Percentiles rank a stretch among this genome's conserved stretches.
phyloP scores from a whole-genome alignment of 805 yeast genomes.

The Nakazawaea ernobii region DNA sequence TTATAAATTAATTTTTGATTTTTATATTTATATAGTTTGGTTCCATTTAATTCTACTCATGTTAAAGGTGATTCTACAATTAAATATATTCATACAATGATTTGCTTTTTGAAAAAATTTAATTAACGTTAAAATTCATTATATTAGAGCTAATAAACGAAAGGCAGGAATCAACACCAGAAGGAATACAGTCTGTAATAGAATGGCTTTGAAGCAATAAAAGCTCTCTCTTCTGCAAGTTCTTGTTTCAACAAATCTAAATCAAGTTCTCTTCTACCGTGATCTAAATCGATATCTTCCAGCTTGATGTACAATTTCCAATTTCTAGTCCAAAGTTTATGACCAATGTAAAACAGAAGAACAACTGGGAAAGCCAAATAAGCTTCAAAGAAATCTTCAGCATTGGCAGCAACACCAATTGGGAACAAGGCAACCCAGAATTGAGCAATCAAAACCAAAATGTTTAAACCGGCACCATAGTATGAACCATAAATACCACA shows the following conservation, averaged over 20 bases:
- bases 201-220: constrained; percentile 37
- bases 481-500: constrained; percentile 64
- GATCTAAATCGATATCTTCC: constrained; percentile 50
- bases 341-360: constrained; percentile 33
- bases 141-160: no score
- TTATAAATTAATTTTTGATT: no score
- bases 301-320: constrained; percentile 39
- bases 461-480: constrained; percentile 53
- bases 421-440: constrained; percentile 84
- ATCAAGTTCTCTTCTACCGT: constrained; percentile 60
- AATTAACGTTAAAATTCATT: no score
- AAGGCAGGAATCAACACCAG: constrained; percentile 40
- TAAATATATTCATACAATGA: no score
- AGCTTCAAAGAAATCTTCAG: constrained; percentile 55
- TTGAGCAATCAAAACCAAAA: constrained; percentile 63
- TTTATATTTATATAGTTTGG: no score
- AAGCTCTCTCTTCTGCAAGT: constrained; percentile 50
- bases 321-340: constrained; percentile 34
- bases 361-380: constrained; percentile 64
- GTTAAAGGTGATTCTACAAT: no score
- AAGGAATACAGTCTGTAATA: constrained; percentile 46
- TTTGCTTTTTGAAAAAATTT: no score
- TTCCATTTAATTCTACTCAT: no score
- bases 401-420: constrained; percentile 44
- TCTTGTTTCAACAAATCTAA: constrained; percentile 51